A percentile compares a stretch with the other conserved stretches of the same genome.
Conservation (phyloP, 108 stramenopile genomes). For the Mediolabrus comicus region DNA sequence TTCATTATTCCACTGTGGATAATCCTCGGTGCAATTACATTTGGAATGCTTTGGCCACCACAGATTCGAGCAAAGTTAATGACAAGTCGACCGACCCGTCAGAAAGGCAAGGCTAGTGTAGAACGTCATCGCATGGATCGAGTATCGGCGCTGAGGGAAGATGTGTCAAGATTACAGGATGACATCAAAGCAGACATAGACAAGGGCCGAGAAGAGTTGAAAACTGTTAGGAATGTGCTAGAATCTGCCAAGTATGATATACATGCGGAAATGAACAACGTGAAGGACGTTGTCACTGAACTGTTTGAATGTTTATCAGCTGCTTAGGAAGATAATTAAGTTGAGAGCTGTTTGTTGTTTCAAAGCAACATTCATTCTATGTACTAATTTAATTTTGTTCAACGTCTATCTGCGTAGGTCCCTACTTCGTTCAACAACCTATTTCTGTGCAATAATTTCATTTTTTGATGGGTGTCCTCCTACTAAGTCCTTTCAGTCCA, state of each 20-base stretch:
- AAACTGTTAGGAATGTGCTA: constrained; percentile 4
- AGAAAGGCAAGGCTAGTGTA: neutral
- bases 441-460: too few species aligned
- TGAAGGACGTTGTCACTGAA: constrained; percentile 53
- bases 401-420: too few species aligned
- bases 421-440: too few species aligned
- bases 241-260: constrained; percentile 1
- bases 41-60: constrained; percentile 77
- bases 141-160: constrained; percentile 17
- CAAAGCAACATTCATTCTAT: too few species aligned
- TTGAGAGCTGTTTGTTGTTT: neutral
- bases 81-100: constrained; percentile 15
- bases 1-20: constrained; percentile 73
- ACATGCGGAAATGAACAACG: constrained; percentile 42
- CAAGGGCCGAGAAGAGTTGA: constrained; percentile 24
- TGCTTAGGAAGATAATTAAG: neutral
- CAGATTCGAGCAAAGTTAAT: constrained; percentile 61
- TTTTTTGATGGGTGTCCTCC: too few species aligned
- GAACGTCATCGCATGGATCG: constrained; percentile 12
- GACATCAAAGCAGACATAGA: constrained; percentile 31
- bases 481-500: neutral
- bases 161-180: constrained; percentile 17
- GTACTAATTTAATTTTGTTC: too few species aligned
- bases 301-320: constrained; percentile 57
- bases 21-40: constrained; percentile 47